Conservation (phyloP, 2,329 filamentous ascomycete species). For the Botrytis galanthina region DNA sequence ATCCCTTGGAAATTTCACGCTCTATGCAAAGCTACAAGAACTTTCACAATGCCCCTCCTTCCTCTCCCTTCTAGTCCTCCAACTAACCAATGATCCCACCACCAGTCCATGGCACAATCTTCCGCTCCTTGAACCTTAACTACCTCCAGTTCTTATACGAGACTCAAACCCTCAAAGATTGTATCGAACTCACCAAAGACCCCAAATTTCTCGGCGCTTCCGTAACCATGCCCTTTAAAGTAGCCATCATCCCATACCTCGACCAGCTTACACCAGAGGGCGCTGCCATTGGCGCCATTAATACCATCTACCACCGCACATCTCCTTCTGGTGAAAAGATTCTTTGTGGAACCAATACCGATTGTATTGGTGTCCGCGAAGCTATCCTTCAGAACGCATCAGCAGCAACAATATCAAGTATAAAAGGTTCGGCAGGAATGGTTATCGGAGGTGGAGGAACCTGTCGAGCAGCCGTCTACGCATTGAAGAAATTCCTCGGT, state of each 20-base stretch:
- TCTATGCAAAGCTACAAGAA: too few species aligned
- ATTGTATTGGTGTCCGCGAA: constrained; percentile 75
- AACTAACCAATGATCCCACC: not conserved
- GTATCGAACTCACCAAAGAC: constrained; percentile 52
- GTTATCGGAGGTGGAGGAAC: constrained; percentile 78
- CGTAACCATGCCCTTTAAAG: constrained; percentile 83
- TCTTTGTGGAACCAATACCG: constrained; percentile 76
- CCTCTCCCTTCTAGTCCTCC: not conserved
- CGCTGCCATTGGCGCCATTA: constrained; percentile 71
- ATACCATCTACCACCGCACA: constrained; percentile 69
- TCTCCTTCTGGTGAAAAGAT: constrained; percentile 35
- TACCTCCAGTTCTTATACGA: constrained; percentile 55
- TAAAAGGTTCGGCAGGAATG: constrained; percentile 62
- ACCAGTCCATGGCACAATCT: constrained; percentile 56
- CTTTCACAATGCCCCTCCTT: not conserved
- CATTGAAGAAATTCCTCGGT: constrained; percentile 66
- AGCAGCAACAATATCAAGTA: constrained; percentile 44
- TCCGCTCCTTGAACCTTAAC: constrained; percentile 48
- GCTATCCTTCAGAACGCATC: constrained; percentile 60
- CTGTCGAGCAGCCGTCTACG: constrained; percentile 74
- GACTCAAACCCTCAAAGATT: constrained; percentile 49
- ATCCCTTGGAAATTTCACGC: not conserved
- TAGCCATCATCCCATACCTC: constrained; percentile 69
- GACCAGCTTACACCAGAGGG: constrained; percentile 73
- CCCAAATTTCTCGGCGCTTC: constrained; percentile 65